These are phyloP conservation scores for Kodamaea plutei DNA, from an alignment of 1,139 yeast species.

Conservation along the genomic window DNA sequence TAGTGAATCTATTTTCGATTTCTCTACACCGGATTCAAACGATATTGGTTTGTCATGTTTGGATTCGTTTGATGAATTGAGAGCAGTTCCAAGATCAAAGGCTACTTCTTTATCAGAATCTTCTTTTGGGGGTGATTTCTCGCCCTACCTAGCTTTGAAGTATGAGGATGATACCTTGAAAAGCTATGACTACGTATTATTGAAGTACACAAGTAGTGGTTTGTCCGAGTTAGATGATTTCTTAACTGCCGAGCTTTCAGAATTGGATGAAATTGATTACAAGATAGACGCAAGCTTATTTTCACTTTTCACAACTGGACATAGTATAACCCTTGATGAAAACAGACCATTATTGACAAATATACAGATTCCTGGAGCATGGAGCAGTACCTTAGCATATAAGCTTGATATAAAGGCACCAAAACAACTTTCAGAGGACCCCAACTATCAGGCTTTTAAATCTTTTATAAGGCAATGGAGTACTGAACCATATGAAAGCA, in stretches of 20 bases:
- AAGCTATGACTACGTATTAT: slow-evolving; percentile 46
- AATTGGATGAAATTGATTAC: slow-evolving; percentile 18
- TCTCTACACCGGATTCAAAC: slow-evolving; percentile 16
- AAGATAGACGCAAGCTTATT: slow-evolving; percentile 30
- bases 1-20: too few relatives aligned
- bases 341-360: slow-evolving; percentile 45
- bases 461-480: slow-evolving; percentile 68
- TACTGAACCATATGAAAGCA: slow-evolving; percentile 67
- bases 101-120: slow-evolving; percentile 41
- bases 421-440: too few relatives aligned
- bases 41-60: slow-evolving; percentile 36
- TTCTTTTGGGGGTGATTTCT: slow-evolving; percentile 43
- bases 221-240: slow-evolving; percentile 25
- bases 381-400: slow-evolving; percentile 63
- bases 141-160: slow-evolving; percentile 47
- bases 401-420: slow-evolving; percentile 29
- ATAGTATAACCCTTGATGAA: slow-evolving; percentile 38
- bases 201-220: slow-evolving; percentile 20
- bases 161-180: slow-evolving; percentile 31
- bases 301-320: slow-evolving; percentile 31
- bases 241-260: slow-evolving; percentile 30
- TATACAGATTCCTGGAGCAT: slow-evolving; percentile 50
- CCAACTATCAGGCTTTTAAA: slow-evolving; percentile 30
- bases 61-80: slow-evolving; percentile 32
- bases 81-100: slow-evolving; percentile 45